Base-by-base conservation (phyloP, 139 green algal genomes). In the Gonium pectorale region DNA sequence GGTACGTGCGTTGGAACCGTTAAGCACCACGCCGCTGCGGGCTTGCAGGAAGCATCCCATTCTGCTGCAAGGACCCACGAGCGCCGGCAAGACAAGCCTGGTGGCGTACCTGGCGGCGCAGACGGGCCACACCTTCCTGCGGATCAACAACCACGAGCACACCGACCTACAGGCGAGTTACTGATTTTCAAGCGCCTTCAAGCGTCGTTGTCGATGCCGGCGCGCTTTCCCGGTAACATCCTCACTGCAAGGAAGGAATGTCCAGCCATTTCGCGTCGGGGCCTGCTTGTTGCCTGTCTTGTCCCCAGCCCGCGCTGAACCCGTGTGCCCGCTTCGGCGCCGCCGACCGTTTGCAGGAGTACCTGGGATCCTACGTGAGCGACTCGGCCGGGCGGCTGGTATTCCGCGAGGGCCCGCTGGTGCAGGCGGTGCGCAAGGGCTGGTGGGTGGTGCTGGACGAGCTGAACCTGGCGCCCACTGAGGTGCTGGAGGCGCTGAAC, bases 121-220 rank as follows among this genome's bases (percentile, higher is more conserved):
- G 81, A 99, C 98, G 27, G 97, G 97, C 1, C 96, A 99, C 88
- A 91, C 86, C 4, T 94, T 97, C 83, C 92, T 99, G 46, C 95
- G 98, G 87, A 99, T 99, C 92, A 99, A 99, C 95, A 99, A 99
- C 92, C 97, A 99, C 89, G 95, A 99, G 86, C 94, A 99, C 79
- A 99, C 98, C 2, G 98, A 99, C 91, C 90, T 99, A 85, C 94
- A 96, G 90, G 87, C 90, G 68, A 1, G 67, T 7, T 11, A n/a
- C n/a, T n/a, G n/a, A n/a, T n/a, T n/a, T 24, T 73, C 24, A 31
- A 64, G 51, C 22, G 31, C 24, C 62, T 31, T 59, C 8, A n/a
- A n/a, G n/a, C n/a, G n/a, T n/a, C n/a, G n/a, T n/a, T n/a, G n/a
- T n/a, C n/a, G n/a, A n/a, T n/a, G n/a, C n/a, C n/a, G n/a, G n/a